Evolutionary conservation across 1,139 yeast genomes (phyloP), one percentile per base, ranked within the genome.

Genomic region (Meyerozyma athensensis): DNA sequence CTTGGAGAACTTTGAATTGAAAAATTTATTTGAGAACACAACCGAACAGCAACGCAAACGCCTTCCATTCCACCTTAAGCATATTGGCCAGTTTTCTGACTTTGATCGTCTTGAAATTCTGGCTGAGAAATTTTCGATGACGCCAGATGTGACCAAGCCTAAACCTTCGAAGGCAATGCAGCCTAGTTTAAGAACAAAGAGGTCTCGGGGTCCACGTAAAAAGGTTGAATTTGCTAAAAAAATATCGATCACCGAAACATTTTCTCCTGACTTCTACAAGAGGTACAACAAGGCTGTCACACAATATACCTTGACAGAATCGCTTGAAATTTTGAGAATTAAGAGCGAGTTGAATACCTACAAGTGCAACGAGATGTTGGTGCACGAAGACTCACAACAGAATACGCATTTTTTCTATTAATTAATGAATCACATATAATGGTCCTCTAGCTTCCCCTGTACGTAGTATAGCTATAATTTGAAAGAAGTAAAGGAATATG

Each of bases 401-500:
- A 67, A 70, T 51, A 77, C 81, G 8, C 81, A 77, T 49, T 74
- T 71, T 52, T 75, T 72, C 46, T 67, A 69, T 48, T 70, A 56
- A 33, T 45, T 10, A 19, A 30, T 26, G 36, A 33, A 18, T 28
- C 21, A 26, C 34, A 13, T 26, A 24, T 2, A 14, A 19, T 13
- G 14, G 9, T 10, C 23, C 20, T 17, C 38, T 41, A 81, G 49
- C 85, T 78, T 4, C 97, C 97, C 45, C 96, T 74, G 61, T 89
- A 89, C 0, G 96, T 89, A 12, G 95, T 78, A 62, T 87, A 89
- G 34, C 95, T 83, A 59, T 81, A 85, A 54, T 86, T 86, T 33
- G 95, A 80, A 39, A 89, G 66, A 39, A 89, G 68, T 45, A 89
- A 63, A 0, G 97, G 97, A 39, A 89, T 81, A 56, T 89, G 97